Evolutionary conservation across 345 rosid species (phyloP), one percentile per base, ranked within the genome.

Genomic region (Eutrema heterophyllum): DNA sequence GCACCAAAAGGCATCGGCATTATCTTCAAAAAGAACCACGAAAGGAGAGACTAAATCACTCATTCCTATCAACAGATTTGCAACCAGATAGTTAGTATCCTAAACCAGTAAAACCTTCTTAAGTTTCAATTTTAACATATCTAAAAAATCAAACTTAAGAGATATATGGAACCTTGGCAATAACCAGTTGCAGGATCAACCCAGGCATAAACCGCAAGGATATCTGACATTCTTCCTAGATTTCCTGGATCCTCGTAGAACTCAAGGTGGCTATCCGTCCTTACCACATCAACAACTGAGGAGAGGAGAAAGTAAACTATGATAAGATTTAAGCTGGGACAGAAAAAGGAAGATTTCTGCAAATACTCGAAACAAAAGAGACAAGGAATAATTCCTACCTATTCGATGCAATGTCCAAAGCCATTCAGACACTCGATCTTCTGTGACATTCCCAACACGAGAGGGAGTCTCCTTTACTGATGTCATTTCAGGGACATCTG

Each of bases 1-100:
- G 86, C 97, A 93, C 98, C 98, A 93, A 84, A 93, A 93, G 58
- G 98, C 98, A 76, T 93, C 98, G 12, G 89, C 93, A 67, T 93
- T 77, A 74, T 93, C 98, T 84, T 90, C 98, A 76, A 88, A 93
- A 24, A 93, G 88, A 75, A 93, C 88, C 75, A 93, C 87, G 35
- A 93, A 93, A 69, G 96, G 98, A 74, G 98, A 93, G 76, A 93
- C 80, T 82, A 93, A 81, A 80, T 93, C 98, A 26, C 98, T 93
- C 98, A 93, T 93, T 65, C 97, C 98, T 93, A 78, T 55, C 64
- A 82, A 62, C 78, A 82, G 39, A 82, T 39, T 71, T 51, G 45
- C 50, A 74, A 74, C n/a, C 43, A 74, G 16, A 59, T 5, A 57
- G 30, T 61, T 53, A 73, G 73, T 36, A 70, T 64, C 18, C 50